These are phyloP conservation scores for Passalora sequoiae DNA, from an alignment of 2,329 filamentous ascomycete genomes.

Conservation along the genomic window DNA sequence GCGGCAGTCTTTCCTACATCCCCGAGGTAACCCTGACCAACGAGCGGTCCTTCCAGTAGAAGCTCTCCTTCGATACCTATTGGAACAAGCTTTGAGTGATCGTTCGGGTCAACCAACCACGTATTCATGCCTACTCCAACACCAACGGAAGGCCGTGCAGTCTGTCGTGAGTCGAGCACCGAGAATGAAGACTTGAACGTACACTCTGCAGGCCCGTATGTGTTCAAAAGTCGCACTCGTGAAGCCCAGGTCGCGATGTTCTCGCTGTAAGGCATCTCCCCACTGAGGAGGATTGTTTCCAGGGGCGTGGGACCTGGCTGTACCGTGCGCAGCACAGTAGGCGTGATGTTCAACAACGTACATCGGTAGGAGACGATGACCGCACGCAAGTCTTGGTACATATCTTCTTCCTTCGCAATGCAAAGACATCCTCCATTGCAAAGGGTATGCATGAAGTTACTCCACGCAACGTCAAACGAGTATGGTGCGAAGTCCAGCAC, in stretches of 20 bases:
- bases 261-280: conserved; percentile 39
- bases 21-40: background rate
- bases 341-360: conserved; percentile 53
- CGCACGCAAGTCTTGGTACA: conserved; percentile 48
- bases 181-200: conserved; percentile 15
- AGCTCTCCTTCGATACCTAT: conserved; percentile 4
- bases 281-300: conserved; percentile 19
- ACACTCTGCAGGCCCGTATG: conserved; percentile 42
- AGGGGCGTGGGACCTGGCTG: conserved; percentile 26
- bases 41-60: background rate
- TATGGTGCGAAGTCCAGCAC: conserved; percentile 25
- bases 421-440: conserved; percentile 16
- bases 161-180: background rate
- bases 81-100: background rate
- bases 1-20: background rate
- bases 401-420: conserved; percentile 39
- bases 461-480: conserved; percentile 25
- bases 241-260: conserved; percentile 38
- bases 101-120: conserved; percentile 2
- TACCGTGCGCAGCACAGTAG: conserved; percentile 48
- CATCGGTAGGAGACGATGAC: conserved; percentile 29
- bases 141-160: conserved; percentile 1
- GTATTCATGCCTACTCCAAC: background rate
- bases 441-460: conserved; percentile 19
- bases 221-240: conserved; percentile 38